These are phyloP conservation scores for Citrus medica DNA, from an alignment of 345 rosid species.

Conservation along the genomic window DNA sequence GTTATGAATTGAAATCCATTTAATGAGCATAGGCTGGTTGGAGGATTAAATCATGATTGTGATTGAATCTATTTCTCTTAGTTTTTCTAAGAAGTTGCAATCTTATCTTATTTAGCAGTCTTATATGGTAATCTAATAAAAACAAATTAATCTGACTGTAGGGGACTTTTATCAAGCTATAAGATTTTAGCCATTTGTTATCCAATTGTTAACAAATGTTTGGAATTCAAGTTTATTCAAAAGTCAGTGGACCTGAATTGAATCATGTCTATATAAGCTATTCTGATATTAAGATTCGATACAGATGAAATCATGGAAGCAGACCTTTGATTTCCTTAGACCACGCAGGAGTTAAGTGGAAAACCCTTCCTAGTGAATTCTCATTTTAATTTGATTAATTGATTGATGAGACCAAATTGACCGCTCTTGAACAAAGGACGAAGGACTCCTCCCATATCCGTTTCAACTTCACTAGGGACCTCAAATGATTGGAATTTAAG, in stretches of 20 bases:
- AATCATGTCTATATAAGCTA: constrained; percentile 2
- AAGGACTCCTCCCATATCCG: no score
- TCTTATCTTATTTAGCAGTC: not conserved
- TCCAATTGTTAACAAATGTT: not conserved
- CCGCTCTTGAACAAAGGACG: no score
- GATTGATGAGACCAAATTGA: no score
- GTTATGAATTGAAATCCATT: not conserved
- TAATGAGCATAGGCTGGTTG: not conserved
- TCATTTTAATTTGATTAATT: no score
- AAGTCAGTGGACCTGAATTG: no score
- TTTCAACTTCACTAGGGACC: no score
- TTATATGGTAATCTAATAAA: not conserved
- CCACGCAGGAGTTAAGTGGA: not conserved
- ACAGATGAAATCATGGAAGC: constrained; percentile 3
- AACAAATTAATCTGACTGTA: not conserved
- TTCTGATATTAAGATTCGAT: not conserved
- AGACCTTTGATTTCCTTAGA: not conserved
- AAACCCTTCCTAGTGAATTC: no score
- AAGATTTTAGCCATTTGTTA: not conserved
- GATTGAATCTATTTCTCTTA: not conserved
- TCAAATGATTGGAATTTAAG: not conserved
- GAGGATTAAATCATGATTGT: not conserved
- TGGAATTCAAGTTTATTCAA: no score
- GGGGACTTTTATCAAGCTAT: not conserved
- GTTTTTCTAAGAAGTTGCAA: not conserved